Evolutionary conservation across 2,329 filamentous ascomycete genomes (phyloP).

Genomic region (Stemphylium lycopersici): DNA sequence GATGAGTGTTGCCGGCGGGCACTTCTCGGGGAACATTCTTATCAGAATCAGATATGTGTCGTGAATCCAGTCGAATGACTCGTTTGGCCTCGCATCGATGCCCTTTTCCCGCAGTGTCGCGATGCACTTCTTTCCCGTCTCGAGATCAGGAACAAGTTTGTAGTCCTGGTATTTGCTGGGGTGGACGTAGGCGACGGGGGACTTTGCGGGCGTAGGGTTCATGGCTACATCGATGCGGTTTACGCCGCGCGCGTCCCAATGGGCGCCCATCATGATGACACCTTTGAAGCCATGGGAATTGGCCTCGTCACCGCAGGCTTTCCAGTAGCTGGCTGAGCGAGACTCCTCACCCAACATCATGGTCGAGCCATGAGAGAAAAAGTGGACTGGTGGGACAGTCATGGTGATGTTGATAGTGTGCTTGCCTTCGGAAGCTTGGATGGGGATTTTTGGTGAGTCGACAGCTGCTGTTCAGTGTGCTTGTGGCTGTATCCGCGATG

Average conservation of each 20-base stretch:
- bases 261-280: conserved; percentile 72
- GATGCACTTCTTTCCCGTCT: conserved; percentile 58
- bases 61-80: conserved; percentile 73
- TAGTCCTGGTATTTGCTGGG: conserved; percentile 69
- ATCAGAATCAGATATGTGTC: conserved; percentile 73
- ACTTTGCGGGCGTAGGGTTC: conserved; percentile 66
- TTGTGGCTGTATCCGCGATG: background rate
- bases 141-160: conserved; percentile 65
- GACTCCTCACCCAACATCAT: conserved; percentile 74
- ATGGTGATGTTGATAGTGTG: conserved; percentile 14
- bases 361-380: conserved; percentile 74
- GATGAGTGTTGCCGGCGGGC: conserved; percentile 68
- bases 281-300: conserved; percentile 65
- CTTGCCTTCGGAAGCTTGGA: background rate
- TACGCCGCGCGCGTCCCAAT: conserved; percentile 66
- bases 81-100: conserved; percentile 61
- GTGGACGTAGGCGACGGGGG: conserved; percentile 70
- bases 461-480: background rate
- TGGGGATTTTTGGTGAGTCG: background rate
- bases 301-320: conserved; percentile 67
- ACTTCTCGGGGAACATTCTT: conserved; percentile 70
- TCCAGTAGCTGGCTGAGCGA: conserved; percentile 68
- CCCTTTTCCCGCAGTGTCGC: conserved; percentile 58
- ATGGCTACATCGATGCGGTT: conserved; percentile 64
- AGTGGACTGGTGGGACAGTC: conserved; percentile 62